Percentiles rank a stretch among this genome's conserved stretches.
These are phyloP conservation scores for Erythrobasidium hasegawianum DNA, from an alignment of 1,284 basidiomycete genomes.

Conservation along the genomic window DNA sequence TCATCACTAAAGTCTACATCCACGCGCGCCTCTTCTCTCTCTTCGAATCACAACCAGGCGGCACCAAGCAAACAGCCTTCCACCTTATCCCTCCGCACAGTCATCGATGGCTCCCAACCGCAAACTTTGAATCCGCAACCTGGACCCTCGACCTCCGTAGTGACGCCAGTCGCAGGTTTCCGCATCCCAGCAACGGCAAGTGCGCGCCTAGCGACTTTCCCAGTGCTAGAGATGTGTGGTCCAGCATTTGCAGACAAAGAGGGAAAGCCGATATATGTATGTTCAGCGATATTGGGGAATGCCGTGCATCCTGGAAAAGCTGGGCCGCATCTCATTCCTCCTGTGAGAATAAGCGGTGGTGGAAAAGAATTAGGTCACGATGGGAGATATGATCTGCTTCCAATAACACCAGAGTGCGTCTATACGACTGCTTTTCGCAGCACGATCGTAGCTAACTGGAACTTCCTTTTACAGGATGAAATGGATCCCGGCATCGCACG, in stretches of 20 bases:
- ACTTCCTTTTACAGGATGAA: conserved; percentile 20
- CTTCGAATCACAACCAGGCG: neutral
- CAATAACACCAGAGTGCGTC: conserved; percentile 27
- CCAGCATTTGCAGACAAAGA: conserved; percentile 29
- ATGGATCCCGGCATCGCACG: conserved; percentile 16
- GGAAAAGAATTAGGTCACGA: conserved; percentile 26
- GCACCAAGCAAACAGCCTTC: conserved; percentile 5
- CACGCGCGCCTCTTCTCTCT: neutral
- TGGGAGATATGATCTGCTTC: conserved; percentile 26
- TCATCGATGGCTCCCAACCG: neutral
- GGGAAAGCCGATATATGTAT: conserved; percentile 22
- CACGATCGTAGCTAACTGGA: neutral
- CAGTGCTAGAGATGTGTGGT: conserved; percentile 26
- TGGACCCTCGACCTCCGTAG: conserved; percentile 8
- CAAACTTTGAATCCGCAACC: neutral
- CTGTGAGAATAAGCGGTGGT: conserved; percentile 24
- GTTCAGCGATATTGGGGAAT: conserved; percentile 28
- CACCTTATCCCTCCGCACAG: conserved; percentile 1
- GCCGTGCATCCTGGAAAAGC: conserved; percentile 32
- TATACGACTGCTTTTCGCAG: neutral
- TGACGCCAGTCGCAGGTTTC: conserved; percentile 27
- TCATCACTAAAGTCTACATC: neutral
- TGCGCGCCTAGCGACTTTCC: conserved; percentile 13
- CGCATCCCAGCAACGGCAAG: conserved; percentile 24
- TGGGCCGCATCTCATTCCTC: conserved; percentile 25